Evolutionary conservation across 495 filamentous ascomycete species (phyloP).

Genomic region (Hypoxylon crocopeplum): DNA sequence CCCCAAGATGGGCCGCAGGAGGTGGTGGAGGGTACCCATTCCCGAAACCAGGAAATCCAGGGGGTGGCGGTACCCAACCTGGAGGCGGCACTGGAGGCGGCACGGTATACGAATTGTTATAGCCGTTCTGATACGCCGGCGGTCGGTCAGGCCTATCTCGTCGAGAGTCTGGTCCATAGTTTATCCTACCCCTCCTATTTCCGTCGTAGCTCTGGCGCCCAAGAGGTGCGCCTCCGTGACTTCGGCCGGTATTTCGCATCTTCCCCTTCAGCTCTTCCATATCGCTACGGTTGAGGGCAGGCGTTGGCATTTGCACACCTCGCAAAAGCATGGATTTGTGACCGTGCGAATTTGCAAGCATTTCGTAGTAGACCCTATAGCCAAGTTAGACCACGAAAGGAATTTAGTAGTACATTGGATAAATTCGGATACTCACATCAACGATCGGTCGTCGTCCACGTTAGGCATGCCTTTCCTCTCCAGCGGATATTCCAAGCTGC

Average conservation of each 20-base stretch:
- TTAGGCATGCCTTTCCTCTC: constrained; percentile 71
- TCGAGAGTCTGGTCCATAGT: constrained; percentile 49
- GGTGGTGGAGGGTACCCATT: constrained; percentile 54
- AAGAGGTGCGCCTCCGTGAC: constrained; percentile 52
- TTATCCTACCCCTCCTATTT: constrained; percentile 44
- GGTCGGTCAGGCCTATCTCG: constrained; percentile 25
- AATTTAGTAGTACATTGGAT: not conserved
- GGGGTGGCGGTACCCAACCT: constrained; percentile 53
- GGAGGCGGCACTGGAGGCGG: constrained; percentile 41
- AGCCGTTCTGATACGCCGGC: constrained; percentile 35
- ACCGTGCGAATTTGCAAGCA: constrained; percentile 70
- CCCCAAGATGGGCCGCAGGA: constrained; percentile 43
- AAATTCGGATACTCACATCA: constrained; percentile 65
- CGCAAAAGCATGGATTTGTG: constrained; percentile 96
- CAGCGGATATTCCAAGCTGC: constrained; percentile 65
- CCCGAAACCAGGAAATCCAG: constrained; percentile 52
- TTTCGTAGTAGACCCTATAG: constrained; percentile 78
- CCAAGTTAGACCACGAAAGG: constrained; percentile 40
- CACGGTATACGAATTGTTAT: constrained; percentile 37
- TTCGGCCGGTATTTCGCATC: constrained; percentile 64
- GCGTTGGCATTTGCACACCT: constrained; percentile 73
- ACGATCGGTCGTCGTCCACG: constrained; percentile 81
- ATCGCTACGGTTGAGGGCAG: constrained; percentile 75
- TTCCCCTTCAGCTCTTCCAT: constrained; percentile 70
- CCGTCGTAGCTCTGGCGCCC: constrained; percentile 44